Conservation (phyloP, 345 rosid species). For the Erysimum cheiranthoides region DNA sequence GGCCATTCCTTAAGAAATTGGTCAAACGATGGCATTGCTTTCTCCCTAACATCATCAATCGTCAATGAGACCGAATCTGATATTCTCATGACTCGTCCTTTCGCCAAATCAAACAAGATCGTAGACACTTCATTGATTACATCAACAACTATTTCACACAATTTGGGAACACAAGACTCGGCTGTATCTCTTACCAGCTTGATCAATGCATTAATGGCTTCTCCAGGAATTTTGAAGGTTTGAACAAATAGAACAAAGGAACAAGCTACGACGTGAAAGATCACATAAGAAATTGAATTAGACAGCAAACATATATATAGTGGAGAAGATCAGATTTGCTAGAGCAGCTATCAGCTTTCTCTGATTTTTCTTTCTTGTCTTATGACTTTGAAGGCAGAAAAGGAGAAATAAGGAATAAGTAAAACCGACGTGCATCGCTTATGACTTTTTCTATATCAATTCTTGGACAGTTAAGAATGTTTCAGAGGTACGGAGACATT, state of each 20-base stretch:
- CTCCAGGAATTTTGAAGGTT: constrained; percentile 41
- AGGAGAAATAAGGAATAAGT: background rate
- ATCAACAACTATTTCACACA: constrained; percentile 27
- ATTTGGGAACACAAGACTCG: constrained; percentile 33
- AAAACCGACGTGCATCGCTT: constrained; percentile 26
- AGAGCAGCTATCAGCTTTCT: constrained; percentile 41
- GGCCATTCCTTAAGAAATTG: constrained; percentile 37
- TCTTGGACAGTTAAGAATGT: no score
- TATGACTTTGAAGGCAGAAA: background rate
- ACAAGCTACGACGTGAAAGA: constrained; percentile 39
- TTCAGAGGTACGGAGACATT: background rate
- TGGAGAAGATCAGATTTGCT: constrained; percentile 36
- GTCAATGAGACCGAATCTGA: no score
- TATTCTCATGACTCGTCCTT: no score
- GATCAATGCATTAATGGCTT: constrained; percentile 33
- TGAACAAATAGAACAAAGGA: constrained; percentile 34
- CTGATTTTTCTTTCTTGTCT: background rate
- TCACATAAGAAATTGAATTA: constrained; percentile 26
- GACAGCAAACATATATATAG: constrained; percentile 21
- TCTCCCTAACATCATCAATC: no score
- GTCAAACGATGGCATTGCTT: constrained; percentile 31
- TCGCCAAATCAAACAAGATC: no score
- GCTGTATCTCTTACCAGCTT: constrained; percentile 30
- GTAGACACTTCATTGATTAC: constrained; percentile 24
- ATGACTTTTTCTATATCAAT: constrained; percentile 28